Conservation (phyloP, 495 filamentous ascomycete species). For the Penicillium steckii region DNA sequence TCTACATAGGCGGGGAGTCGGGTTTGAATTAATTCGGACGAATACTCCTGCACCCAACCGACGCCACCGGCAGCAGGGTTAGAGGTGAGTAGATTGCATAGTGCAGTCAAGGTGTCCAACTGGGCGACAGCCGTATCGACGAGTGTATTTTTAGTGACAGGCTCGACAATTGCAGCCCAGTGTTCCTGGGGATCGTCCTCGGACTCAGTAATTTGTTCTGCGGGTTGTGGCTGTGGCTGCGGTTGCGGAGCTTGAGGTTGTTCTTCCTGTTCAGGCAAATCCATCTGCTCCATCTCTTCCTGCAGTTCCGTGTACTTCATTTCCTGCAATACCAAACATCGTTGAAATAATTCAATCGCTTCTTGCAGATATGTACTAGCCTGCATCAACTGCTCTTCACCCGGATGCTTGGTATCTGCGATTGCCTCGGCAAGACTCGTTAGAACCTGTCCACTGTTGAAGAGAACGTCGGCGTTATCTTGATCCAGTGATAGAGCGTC, state of each 20-base stretch:
- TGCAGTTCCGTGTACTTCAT: constrained; percentile 53
- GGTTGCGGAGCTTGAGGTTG: constrained; percentile 14
- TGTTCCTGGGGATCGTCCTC: constrained; percentile 48
- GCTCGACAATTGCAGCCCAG: constrained; percentile 61
- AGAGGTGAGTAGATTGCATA: constrained; percentile 54
- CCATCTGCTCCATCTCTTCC: constrained; percentile 41
- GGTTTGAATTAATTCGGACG: constrained; percentile 41
- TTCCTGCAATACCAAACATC: constrained; percentile 60
- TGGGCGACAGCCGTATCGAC: constrained; percentile 65
- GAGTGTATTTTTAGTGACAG: constrained; percentile 59
- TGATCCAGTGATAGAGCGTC: constrained; percentile 56
- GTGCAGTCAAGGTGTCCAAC: constrained; percentile 53
- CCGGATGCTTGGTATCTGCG: constrained; percentile 43
- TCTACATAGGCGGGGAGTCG: constrained; percentile 48
- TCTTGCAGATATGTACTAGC: constrained; percentile 55
- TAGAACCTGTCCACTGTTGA: constrained; percentile 69
- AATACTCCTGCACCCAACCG: constrained; percentile 56
- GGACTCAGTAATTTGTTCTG: constrained; percentile 6
- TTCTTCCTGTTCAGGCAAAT: constrained; percentile 30
- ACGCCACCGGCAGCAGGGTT: constrained; percentile 37
- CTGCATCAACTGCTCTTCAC: constrained; percentile 38
- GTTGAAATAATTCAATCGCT: constrained; percentile 60
- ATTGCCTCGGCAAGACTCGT: constrained; percentile 61
- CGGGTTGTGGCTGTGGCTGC: background rate
- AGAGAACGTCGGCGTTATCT: constrained; percentile 63